These are phyloP conservation scores for Coemansia sp. DNA, from an alignment of 192 early-diverging fungal genomes.

Conservation along the genomic window DNA sequence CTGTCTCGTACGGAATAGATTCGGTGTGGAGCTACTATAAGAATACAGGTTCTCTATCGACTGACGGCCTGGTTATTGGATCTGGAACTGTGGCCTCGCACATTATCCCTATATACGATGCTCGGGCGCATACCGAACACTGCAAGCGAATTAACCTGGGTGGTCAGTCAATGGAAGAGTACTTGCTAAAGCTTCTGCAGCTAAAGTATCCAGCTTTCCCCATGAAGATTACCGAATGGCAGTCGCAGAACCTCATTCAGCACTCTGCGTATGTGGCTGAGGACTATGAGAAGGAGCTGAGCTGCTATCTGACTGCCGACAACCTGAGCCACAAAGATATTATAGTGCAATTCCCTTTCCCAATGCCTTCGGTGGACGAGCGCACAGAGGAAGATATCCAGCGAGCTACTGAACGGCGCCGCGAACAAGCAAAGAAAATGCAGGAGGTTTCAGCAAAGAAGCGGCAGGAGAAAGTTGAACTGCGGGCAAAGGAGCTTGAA, in stretches of 20 bases:
- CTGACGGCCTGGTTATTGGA: slow-evolving; percentile 72
- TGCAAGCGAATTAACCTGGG: slow-evolving; percentile 82
- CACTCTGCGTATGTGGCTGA: slow-evolving; percentile 69
- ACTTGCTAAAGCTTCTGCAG: slow-evolving; percentile 83
- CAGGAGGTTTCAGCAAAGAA: slow-evolving; percentile 80
- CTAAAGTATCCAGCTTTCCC: slow-evolving; percentile 90
- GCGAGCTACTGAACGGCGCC: slow-evolving; percentile 62
- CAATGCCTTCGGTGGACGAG: slow-evolving; percentile 62
- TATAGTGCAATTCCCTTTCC: slow-evolving; percentile 80
- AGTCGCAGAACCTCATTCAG: slow-evolving; percentile 74
- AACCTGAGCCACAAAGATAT: slow-evolving; percentile 66
- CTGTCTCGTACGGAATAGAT: slow-evolving; percentile 83
- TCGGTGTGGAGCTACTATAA: slow-evolving; percentile 83
- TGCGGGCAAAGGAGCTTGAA: slow-evolving; percentile 68
- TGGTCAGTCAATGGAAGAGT: slow-evolving; percentile 72
- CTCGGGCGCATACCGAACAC: slow-evolving; percentile 61
- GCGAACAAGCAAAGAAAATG: slow-evolving; percentile 71
- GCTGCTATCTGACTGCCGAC: slow-evolving; percentile 60
- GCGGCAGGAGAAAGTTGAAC: slow-evolving; percentile 77
- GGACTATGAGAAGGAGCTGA: slow-evolving; percentile 73
- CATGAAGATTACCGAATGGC: slow-evolving; percentile 70
- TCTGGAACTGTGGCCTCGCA: slow-evolving; percentile 71
- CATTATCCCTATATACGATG: slow-evolving; percentile 71
- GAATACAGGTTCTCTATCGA: slow-evolving; percentile 59
- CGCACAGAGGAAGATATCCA: slow-evolving; percentile 80